phyloP scores from a whole-genome alignment of 441 rosid species.

The Corymbia citriodora region DNA sequence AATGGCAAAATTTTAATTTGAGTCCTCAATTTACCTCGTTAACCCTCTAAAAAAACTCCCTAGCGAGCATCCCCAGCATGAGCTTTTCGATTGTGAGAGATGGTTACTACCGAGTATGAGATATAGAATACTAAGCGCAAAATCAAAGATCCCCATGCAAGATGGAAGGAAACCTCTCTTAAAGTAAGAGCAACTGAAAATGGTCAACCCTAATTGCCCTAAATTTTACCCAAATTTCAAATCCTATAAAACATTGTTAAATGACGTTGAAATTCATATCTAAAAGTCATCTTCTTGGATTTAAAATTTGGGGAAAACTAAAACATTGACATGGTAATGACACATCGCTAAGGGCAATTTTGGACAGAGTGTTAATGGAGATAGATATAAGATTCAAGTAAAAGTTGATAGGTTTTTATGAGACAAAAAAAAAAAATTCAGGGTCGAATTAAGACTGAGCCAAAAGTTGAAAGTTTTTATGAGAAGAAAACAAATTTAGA shows the following conservation, averaged over 20 bases:
- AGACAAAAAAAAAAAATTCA: neutral
- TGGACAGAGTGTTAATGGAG: neutral
- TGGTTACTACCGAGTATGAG: neutral
- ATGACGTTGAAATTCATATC: neutral
- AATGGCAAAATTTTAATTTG: too few relatives aligned
- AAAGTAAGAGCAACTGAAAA: neutral
- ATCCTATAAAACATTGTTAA: neutral
- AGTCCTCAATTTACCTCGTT: neutral
- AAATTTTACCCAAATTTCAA: neutral
- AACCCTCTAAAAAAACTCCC: neutral
- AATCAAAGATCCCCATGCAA: neutral
- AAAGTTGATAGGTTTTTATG: too few relatives aligned
- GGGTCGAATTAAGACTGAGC: neutral
- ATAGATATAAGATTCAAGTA: neutral
- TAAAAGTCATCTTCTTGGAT: neutral
- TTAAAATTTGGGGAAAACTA: neutral
- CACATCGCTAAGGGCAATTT: too few relatives aligned
- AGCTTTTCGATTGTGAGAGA: neutral
- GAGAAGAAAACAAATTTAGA: too few relatives aligned
- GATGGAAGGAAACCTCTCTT: neutral
- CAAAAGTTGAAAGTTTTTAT: neutral
- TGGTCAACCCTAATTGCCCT: neutral
- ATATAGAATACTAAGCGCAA: too few relatives aligned
- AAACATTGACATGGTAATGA: neutral
- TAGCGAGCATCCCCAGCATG: neutral